These are phyloP conservation scores for Mycena latifolia DNA, from an alignment of 768 basidiomycete genomes.

Conservation along the genomic window DNA sequence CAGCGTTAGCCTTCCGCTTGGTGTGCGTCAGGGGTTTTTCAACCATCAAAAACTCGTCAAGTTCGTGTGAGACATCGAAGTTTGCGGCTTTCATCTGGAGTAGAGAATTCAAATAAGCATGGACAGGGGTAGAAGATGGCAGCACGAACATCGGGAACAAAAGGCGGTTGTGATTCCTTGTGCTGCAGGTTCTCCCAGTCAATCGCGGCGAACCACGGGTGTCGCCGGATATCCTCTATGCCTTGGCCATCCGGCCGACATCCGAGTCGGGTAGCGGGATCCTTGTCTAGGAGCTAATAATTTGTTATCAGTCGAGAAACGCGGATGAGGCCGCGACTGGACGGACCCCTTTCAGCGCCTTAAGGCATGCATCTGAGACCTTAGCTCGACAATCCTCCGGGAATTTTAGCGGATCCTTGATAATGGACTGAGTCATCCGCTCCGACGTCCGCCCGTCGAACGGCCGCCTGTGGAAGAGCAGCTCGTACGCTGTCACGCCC, in stretches of 20 bases:
- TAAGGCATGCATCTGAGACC: conserved; percentile 75
- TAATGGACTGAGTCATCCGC: conserved; percentile 88
- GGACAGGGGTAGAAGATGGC: conserved; percentile 9
- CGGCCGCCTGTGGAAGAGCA: conserved; percentile 85
- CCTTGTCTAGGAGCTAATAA: conserved; percentile 85
- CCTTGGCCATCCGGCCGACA: conserved; percentile 79
- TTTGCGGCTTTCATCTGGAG: conserved; percentile 94
- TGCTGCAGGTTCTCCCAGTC: conserved; percentile 85
- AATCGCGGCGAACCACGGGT: conserved; percentile 87
- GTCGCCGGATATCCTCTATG: conserved; percentile 80
- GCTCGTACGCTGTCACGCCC: conserved; percentile 90
- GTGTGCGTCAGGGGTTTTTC: conserved; percentile 97
- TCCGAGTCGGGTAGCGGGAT: conserved; percentile 82
- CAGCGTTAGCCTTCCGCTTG: conserved; percentile 89
- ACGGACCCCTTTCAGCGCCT: conserved; percentile 74
- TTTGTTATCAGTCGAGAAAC: conserved; percentile 33
- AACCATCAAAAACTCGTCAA: conserved; percentile 97
- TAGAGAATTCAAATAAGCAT: conserved; percentile 24
- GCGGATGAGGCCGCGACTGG: conserved; percentile 24
- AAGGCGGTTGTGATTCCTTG: conserved; percentile 83
- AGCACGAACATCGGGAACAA: conserved; percentile 89
- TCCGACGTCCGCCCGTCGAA: conserved; percentile 93
- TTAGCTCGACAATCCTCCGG: conserved; percentile 74
- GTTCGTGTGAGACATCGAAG: conserved; percentile 96
- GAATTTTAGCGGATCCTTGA: conserved; percentile 83